Base-by-base conservation (phyloP, 345 rosid genomes). In the Jatropha curcas region DNA sequence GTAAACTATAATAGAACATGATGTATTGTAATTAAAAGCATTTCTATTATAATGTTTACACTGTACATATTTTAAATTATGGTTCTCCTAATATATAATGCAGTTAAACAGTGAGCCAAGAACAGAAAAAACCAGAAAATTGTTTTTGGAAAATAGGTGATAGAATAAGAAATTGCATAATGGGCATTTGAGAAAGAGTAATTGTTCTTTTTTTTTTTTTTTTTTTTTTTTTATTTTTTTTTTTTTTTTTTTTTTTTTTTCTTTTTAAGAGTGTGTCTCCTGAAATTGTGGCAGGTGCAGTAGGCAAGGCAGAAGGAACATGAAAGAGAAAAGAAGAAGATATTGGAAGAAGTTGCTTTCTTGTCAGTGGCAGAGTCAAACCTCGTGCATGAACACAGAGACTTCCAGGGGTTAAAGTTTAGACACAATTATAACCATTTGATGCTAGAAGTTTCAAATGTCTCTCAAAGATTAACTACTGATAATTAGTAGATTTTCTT, bases 311-410 rank as follows among this genome's bases (percentile, higher is more conserved):
- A 37, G 25, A 72, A 51, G 30, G 43, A 28, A 27, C 60, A 73
- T 24, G 8, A n/a, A n/a, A n/a, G 6, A 65, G 33, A 39, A 73
- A 56, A 41, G 52, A 57, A 65, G 59, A 41, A 74, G 64, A 45
- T 19, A 30, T 13, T n/a, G 25, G 3, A 9, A 56, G 51, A 41
- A 39, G 53, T 65, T 65, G 48, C 24, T 74, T 57, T 34, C 12
- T 66, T 65, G 35, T 62, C 48, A 31, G 67, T 20, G 46, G 45
- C 28, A 60, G 48, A 57, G 65, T 37, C 53, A 55, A 8, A 28
- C 51, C 37, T 69, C 37, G 37, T 68, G 20, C 69, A 16, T 65
- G 61, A 34, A 35, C 48, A n/a, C 8, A 17, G 69, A 16, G 65
- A 37, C 8, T n/a, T 55, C 12, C 11, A 50, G 58, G 58, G 41